These are phyloP conservation scores for Pseudopediastrum boryanum DNA, from an alignment of 139 green algal genomes.

Conservation along the genomic window DNA sequence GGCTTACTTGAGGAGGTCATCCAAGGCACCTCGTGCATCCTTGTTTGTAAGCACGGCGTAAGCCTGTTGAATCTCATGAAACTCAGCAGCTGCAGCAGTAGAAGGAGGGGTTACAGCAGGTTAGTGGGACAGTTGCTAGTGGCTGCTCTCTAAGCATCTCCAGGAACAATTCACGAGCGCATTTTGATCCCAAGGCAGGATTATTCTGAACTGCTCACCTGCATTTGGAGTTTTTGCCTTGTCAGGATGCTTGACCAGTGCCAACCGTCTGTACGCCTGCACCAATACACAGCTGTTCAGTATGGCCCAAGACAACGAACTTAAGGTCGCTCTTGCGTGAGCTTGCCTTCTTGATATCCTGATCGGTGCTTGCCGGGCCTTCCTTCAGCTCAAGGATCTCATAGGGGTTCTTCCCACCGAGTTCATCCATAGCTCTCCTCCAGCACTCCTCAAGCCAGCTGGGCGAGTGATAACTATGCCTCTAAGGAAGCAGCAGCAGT, in stretches of 20 bases:
- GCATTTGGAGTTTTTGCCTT: conserved; percentile 71
- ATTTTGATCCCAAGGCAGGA: not conserved
- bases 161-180: not conserved
- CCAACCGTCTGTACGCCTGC: conserved; percentile 76
- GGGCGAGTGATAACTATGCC: too few relatives aligned
- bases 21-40: conserved; percentile 67
- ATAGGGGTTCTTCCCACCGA: conserved; percentile 70
- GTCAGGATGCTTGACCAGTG: conserved; percentile 83
- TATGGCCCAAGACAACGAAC: too few relatives aligned
- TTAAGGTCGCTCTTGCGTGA: not conserved
- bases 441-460: too few relatives aligned
- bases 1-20: conserved; percentile 71
- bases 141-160: not conserved
- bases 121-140: not conserved
- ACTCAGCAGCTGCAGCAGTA: conserved; percentile 57
- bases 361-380: conserved; percentile 51
- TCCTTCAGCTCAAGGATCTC: conserved; percentile 62
- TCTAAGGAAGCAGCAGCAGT: too few relatives aligned
- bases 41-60: conserved; percentile 83
- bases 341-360: conserved; percentile 70
- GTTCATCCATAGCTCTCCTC: too few relatives aligned
- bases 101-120: not conserved
- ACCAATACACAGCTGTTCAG: not conserved
- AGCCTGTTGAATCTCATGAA: conserved; percentile 80
- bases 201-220: conserved; percentile 14